These are phyloP conservation scores for Cladosporium phlei DNA, from an alignment of 2,329 filamentous ascomycete genomes.

Conservation along the genomic window DNA sequence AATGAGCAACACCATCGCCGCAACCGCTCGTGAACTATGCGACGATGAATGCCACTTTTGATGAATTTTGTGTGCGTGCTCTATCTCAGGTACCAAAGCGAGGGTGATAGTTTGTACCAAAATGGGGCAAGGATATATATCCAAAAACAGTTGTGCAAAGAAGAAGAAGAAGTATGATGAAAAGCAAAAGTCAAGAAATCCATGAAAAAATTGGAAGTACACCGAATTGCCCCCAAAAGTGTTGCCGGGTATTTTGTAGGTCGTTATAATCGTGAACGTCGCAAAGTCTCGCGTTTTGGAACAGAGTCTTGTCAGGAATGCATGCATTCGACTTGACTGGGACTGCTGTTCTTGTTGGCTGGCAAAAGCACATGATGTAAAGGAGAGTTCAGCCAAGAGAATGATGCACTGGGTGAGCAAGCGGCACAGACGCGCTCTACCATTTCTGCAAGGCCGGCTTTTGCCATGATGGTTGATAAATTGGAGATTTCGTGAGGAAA, in stretches of 20 bases:
- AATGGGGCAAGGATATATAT: too few relatives aligned
- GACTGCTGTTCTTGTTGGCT: not conserved
- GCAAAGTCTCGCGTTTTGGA: conserved; percentile 5
- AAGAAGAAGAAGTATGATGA: not conserved
- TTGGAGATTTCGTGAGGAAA: conserved; percentile 13
- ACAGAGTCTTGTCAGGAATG: too few relatives aligned
- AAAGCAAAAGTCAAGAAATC: not conserved
- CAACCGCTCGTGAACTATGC: too few relatives aligned
- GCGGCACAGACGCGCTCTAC: conserved; percentile 14
- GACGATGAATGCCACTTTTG: too few relatives aligned
- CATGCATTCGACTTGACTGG: not conserved
- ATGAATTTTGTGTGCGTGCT: not conserved
- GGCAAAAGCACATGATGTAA: conserved; percentile 3
- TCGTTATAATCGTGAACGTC: conserved; percentile 9
- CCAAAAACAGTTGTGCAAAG: not conserved
- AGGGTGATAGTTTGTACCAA: not conserved
- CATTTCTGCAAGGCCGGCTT: not conserved
- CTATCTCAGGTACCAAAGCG: not conserved
- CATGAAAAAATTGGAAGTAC: not conserved
- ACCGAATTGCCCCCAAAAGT: conserved; percentile 3
- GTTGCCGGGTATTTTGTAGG: conserved; percentile 4
- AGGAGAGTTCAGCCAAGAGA: conserved; percentile 6
- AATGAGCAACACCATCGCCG: too few relatives aligned
- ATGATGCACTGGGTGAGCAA: not conserved
- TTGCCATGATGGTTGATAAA: conserved; percentile 1